Evolutionary conservation across 2,329 filamentous ascomycete species (phyloP).

Genomic region (Botrytis fabae): DNA sequence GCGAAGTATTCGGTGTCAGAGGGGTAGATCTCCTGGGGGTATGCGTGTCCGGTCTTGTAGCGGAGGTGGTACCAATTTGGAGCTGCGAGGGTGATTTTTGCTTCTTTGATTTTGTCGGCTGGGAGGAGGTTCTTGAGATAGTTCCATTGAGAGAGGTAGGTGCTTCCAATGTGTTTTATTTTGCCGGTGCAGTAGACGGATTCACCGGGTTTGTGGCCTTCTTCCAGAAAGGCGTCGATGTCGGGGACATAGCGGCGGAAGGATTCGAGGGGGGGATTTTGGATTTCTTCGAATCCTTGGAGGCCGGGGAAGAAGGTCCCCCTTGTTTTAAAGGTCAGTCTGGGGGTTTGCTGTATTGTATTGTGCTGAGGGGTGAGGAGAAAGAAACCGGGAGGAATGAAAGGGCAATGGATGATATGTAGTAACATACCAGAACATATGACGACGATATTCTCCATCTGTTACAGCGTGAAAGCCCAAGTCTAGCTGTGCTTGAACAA

Average conservation of each 20-base stretch:
- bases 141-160: slow-evolving; percentile 57
- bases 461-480: slow-evolving; percentile 58
- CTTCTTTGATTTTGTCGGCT: slow-evolving; percentile 60
- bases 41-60: slow-evolving; percentile 54
- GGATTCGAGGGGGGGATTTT: slow-evolving; percentile 41
- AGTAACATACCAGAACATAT: slow-evolving; percentile 37
- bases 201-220: slow-evolving; percentile 49
- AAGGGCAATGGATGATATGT: background rate
- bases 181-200: slow-evolving; percentile 49
- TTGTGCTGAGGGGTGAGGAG: background rate
- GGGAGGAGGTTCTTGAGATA: slow-evolving; percentile 60
- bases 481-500: slow-evolving; percentile 59
- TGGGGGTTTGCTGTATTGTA: rapidly evolving
- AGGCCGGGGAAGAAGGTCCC: slow-evolving; percentile 37
- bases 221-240: slow-evolving; percentile 45
- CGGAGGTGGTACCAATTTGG: slow-evolving; percentile 71
- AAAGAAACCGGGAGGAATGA: background rate
- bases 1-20: slow-evolving; percentile 54
- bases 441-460: slow-evolving; percentile 55
- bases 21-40: slow-evolving; percentile 51
- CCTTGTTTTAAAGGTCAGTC: slow-evolving; percentile 18
- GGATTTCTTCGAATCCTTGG: slow-evolving; percentile 37
- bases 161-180: slow-evolving; percentile 49
- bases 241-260: slow-evolving; percentile 45
- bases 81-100: slow-evolving; percentile 68